These are phyloP conservation scores for Penicillium brevicompactum DNA, from an alignment of 2,329 filamentous ascomycete genomes.

Conservation along the genomic window DNA sequence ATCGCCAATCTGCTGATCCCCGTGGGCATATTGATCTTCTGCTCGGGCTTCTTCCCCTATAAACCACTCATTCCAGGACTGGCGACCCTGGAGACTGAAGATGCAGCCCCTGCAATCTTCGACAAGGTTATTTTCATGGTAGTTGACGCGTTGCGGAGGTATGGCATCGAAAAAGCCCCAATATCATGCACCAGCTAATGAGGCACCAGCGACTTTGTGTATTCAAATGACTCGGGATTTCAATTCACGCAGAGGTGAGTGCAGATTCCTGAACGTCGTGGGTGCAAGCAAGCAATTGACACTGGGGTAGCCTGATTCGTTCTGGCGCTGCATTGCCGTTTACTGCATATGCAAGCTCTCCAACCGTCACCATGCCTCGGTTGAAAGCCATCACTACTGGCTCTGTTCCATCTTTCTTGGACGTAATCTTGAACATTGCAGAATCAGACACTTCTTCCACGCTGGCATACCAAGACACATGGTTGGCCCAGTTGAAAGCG, in stretches of 20 bases:
- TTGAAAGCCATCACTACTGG: conserved; percentile 97
- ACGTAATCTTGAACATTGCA: conserved; percentile 94
- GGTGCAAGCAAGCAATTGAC: conserved; percentile 8
- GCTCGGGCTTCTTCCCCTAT: conserved; percentile 93
- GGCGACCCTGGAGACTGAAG: conserved; percentile 61
- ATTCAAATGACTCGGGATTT: conserved; percentile 77
- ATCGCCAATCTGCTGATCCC: conserved; percentile 78
- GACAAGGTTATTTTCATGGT: conserved; percentile 96
- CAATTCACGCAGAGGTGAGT: conserved; percentile 78
- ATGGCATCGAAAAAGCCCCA: conserved; percentile 23
- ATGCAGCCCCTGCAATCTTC: conserved; percentile 67
- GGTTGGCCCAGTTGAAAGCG: conserved; percentile 88
- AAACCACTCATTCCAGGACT: conserved; percentile 89
- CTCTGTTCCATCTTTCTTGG: conserved; percentile 96
- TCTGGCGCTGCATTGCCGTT: conserved; percentile 85
- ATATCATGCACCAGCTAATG: not conserved
- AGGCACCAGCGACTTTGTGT: conserved; percentile 81
- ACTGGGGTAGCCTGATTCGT: conserved; percentile 69
- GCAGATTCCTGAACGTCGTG: conserved; percentile 5
- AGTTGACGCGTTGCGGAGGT: conserved; percentile 91
- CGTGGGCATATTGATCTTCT: conserved; percentile 74
- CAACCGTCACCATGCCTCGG: conserved; percentile 96
- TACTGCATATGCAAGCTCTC: conserved; percentile 92
- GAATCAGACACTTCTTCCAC: conserved; percentile 91
- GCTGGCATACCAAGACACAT: conserved; percentile 86